Conservation (phyloP, 306 rosid genomes). For the Spatholobus suberectus region DNA sequence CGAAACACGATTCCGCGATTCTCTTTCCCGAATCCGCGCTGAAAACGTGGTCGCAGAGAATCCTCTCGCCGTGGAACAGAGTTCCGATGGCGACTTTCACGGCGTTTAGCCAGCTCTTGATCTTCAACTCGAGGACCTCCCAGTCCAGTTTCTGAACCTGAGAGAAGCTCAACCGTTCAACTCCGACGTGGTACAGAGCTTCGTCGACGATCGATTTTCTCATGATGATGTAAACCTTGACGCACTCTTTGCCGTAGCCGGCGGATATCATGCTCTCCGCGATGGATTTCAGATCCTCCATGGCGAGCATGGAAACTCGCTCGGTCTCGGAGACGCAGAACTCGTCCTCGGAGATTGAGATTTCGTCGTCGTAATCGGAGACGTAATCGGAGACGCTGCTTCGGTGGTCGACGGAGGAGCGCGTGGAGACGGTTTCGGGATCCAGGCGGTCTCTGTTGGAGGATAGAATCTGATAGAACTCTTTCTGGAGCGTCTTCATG, state of each 20-base stretch:
- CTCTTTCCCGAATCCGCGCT: constrained; percentile 39
- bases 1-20: constrained; percentile 61
- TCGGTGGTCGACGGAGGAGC: constrained; percentile 43
- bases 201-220: constrained; percentile 81
- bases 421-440: constrained; percentile 62
- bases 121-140: constrained; percentile 70
- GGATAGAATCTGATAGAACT: constrained; percentile 60
- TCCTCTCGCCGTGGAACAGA: constrained; percentile 69
- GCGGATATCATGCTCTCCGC: constrained; percentile 73
- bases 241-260: constrained; percentile 79
- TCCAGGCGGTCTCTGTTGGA: constrained; percentile 57
- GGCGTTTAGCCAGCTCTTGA: constrained; percentile 71
- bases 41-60: constrained; percentile 72
- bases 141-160: constrained; percentile 77
- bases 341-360: constrained; percentile 57
- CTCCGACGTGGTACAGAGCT: constrained; percentile 69
- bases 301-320: constrained; percentile 50
- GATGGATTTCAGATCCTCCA: constrained; percentile 73
- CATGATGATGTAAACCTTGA: constrained; percentile 53
- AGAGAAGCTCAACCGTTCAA: constrained; percentile 52
- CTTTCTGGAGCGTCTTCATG: constrained; percentile 76
- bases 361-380: constrained; percentile 48
- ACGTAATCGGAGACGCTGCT: constrained; percentile 66
- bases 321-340: constrained; percentile 51
- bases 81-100: constrained; percentile 64